phyloP scores from a whole-genome alignment of 495 filamentous ascomycete genomes.

The Talaromyces liani region DNA sequence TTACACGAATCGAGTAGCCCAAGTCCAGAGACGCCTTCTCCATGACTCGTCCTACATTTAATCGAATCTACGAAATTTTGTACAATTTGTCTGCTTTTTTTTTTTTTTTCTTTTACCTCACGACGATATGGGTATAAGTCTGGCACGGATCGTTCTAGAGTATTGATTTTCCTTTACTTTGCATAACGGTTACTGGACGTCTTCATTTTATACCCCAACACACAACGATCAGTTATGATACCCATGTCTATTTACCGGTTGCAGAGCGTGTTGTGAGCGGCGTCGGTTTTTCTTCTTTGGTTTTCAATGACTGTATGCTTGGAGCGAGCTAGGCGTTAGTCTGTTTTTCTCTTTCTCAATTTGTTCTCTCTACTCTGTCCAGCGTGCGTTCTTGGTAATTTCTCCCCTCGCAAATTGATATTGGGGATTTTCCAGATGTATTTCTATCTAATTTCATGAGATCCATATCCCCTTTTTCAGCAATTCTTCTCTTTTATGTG shows the following conservation, averaged over 20 bases:
- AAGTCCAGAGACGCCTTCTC: neutral
- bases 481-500: neutral
- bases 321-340: neutral
- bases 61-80: neutral
- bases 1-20: neutral
- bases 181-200: neutral
- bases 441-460: neutral
- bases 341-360: neutral
- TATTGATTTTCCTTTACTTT: constrained; percentile 1
- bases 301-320: neutral
- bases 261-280: constrained; percentile 2
- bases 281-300: constrained; percentile 4
- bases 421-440: neutral
- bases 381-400: neutral
- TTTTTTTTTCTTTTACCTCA: neutral
- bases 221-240: constrained; percentile 2
- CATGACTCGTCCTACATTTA: neutral
- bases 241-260: neutral
- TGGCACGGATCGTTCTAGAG: neutral
- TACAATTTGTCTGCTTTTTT: neutral
- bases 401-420: neutral
- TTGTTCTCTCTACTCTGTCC: neutral
- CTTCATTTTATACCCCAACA: neutral
- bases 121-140: neutral
- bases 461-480: neutral